Conservation (phyloP, 2,329 filamentous ascomycete genomes). For the Diplocarpon rosae region DNA sequence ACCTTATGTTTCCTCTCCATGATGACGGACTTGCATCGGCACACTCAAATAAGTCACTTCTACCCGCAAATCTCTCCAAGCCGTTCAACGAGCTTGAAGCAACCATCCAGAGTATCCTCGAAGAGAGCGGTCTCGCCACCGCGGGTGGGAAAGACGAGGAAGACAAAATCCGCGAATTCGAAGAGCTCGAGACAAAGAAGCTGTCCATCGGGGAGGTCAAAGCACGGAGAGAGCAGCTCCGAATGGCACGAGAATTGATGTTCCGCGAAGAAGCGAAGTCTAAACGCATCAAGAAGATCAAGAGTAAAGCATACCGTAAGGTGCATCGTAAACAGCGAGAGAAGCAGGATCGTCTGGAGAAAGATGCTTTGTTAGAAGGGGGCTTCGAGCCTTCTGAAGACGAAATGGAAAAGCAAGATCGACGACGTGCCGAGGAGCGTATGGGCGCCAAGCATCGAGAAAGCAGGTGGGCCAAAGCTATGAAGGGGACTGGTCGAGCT, state of each 20-base stretch:
- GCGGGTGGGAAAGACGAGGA: slow-evolving; percentile 48
- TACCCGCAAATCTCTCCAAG: slow-evolving; percentile 50
- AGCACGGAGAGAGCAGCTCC: slow-evolving; percentile 61
- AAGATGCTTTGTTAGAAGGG: slow-evolving; percentile 44
- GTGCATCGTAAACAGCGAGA: slow-evolving; percentile 76
- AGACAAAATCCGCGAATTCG: slow-evolving; percentile 55
- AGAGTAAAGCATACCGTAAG: slow-evolving; percentile 88
- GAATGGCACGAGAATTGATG: slow-evolving; percentile 71
- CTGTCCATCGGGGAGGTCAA: slow-evolving; percentile 63
- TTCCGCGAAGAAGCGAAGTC: slow-evolving; percentile 82
- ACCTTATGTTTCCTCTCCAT: slow-evolving; percentile 80
- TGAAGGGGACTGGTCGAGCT: slow-evolving; percentile 53
- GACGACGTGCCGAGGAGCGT: slow-evolving; percentile 53
- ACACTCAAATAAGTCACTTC: slow-evolving; percentile 51
- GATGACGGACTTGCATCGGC: slow-evolving; percentile 48
- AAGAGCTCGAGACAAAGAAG: slow-evolving; percentile 60
- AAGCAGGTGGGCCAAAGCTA: slow-evolving; percentile 61
- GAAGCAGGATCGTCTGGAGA: slow-evolving; percentile 44
- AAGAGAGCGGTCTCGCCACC: slow-evolving; percentile 67
- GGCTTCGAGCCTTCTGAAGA: slow-evolving; percentile 51
- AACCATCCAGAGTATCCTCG: slow-evolving; percentile 78
- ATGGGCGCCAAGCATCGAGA: slow-evolving; percentile 61
- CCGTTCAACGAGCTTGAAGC: slow-evolving; percentile 74
- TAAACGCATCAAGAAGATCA: slow-evolving; percentile 97
- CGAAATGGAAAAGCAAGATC: slow-evolving; percentile 51